Conservation (phyloP, 164 flowering plant species). For the Chimonanthus salicifolius region DNA sequence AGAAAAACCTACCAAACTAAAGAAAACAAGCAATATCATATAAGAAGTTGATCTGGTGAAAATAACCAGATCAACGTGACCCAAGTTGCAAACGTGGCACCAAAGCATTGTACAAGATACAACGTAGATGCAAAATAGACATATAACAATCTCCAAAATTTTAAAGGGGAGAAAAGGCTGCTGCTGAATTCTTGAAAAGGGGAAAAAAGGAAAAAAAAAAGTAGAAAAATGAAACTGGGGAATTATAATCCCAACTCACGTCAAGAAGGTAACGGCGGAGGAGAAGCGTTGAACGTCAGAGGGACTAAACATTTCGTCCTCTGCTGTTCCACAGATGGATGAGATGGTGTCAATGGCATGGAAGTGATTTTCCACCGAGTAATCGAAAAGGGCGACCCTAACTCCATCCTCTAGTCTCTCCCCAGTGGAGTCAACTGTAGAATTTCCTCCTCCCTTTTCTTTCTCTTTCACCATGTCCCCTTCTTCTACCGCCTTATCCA, state of each 20-base stretch:
- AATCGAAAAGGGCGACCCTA: conserved; percentile 48
- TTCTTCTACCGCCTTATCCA: not conserved
- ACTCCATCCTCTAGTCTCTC: conserved; percentile 13
- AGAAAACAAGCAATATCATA: not conserved
- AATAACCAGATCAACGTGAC: not conserved
- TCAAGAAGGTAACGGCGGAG: conserved; percentile 47
- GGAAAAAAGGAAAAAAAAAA: too few species aligned
- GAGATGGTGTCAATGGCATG: conserved; percentile 39
- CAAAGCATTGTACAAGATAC: not conserved
- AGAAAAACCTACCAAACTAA: not conserved
- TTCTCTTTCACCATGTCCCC: not conserved
- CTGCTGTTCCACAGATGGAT: conserved; percentile 40
- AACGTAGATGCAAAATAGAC: not conserved
- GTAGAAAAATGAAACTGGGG: too few species aligned
- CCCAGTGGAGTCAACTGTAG: not conserved
- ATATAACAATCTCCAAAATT: not conserved
- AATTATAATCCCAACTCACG: conserved; percentile 18
- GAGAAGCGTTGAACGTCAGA: conserved; percentile 38
- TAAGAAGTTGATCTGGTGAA: not conserved
- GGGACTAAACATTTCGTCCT: conserved; percentile 21
- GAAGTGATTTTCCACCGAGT: conserved; percentile 56
- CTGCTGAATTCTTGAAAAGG: too few species aligned
- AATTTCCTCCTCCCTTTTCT: not conserved
- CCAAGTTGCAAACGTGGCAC: not conserved
- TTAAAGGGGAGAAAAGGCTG: not conserved